Conservation (phyloP, 805 yeast species). For the Starmera quercuum region DNA sequence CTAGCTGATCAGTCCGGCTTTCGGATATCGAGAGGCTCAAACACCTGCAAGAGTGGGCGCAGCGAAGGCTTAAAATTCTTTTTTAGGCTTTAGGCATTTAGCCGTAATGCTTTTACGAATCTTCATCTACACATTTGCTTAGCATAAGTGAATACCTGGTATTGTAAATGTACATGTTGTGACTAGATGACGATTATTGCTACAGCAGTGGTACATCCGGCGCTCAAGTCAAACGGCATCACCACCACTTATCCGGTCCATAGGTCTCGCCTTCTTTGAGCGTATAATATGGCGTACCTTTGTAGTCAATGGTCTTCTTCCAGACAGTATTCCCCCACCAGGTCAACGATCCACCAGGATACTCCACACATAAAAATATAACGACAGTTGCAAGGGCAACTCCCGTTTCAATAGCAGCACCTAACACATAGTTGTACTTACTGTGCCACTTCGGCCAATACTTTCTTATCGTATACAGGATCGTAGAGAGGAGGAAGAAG, state of each 20-base stretch:
- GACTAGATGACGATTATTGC: background rate
- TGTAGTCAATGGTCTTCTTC: conserved; percentile 29
- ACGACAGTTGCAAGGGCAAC: conserved; percentile 51
- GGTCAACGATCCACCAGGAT: conserved; percentile 28
- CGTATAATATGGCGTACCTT: conserved; percentile 23
- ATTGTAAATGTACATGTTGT: background rate
- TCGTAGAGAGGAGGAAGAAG: conserved; percentile 37
- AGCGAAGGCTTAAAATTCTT: too few relatives aligned
- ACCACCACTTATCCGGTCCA: conserved; percentile 45
- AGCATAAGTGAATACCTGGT: background rate
- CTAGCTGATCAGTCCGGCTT: too few relatives aligned
- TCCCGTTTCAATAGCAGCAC: conserved; percentile 59
- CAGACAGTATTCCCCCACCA: conserved; percentile 62
- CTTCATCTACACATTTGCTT: too few relatives aligned
- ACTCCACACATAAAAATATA: conserved; percentile 45
- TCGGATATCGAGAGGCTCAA: too few relatives aligned
- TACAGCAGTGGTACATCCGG: background rate
- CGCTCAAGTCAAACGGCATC: too few relatives aligned
- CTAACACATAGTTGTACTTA: conserved; percentile 50
- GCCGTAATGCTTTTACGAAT: too few relatives aligned
- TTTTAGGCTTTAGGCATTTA: too few relatives aligned
- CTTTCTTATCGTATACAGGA: conserved; percentile 36
- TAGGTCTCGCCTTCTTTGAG: conserved; percentile 37
- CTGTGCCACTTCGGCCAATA: conserved; percentile 50
- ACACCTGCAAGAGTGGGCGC: too few relatives aligned